These are phyloP conservation scores for Plasmodium falciparum DNA, from an alignment of 169 alveolate genomes.

Conservation along the genomic window DNA sequence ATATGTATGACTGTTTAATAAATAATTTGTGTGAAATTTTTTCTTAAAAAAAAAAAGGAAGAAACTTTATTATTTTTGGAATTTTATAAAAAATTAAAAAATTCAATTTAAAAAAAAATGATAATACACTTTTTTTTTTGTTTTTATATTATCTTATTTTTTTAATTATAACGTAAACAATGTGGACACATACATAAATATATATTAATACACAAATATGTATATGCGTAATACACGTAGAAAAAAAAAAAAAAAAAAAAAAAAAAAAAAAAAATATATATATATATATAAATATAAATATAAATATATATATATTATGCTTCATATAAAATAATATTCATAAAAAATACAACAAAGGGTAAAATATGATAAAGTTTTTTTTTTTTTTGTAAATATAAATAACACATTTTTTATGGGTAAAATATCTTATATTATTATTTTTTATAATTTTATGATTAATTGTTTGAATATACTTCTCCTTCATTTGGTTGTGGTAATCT, in stretches of 20 bases:
- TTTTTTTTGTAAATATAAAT: neutral
- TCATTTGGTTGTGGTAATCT: slow-evolving; percentile 97
- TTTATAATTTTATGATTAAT: neutral
- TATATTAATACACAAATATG: neutral
- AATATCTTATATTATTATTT: neutral
- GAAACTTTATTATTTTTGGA: too few species aligned
- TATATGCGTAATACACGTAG: neutral
- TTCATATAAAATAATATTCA: neutral
- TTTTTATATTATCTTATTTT: too few species aligned
- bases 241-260: slow-evolving; percentile 8
- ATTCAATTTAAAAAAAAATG: too few species aligned
- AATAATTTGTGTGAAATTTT: too few species aligned
- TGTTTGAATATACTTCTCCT: slow-evolving; percentile 90
- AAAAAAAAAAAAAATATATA: neutral
- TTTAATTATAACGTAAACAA: slow-evolving; percentile 14
- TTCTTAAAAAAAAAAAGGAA: too few species aligned
- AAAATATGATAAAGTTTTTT: slow-evolving; percentile 4
- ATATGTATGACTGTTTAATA: too few species aligned
- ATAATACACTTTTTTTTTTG: too few species aligned
- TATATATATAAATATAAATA: neutral
- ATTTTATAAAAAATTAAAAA: too few species aligned
- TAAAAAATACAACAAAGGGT: neutral
- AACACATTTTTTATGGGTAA: neutral
- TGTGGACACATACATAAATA: neutral
- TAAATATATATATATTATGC: neutral